Base-by-base conservation (phyloP, 208 protist genomes). In the Eutreptiella sp. region DNA sequence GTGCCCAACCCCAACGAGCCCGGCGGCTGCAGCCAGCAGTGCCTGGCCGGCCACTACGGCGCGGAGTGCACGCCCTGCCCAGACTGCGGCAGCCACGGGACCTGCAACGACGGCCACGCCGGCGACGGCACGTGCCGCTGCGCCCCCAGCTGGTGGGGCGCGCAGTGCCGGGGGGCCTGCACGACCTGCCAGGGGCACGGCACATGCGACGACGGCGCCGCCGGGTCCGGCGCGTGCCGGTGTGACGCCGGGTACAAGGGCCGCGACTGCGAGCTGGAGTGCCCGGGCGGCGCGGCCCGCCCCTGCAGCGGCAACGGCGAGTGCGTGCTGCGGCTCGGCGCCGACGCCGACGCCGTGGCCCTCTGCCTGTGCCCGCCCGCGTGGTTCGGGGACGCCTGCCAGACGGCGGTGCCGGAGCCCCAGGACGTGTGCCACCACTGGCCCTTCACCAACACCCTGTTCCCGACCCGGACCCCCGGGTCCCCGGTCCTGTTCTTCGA, bases 81-180 rank as follows among this genome's bases (percentile, higher is more conserved):
- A 7, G 46, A 45, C 4, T 64, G 58, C 53, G 45, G 29, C 43
- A 62, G 42, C n/a, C 7, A 50, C 4, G 58, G 58, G 7, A 62
- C 4, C 24, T 64, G 58, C 23, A 31, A 24, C 11, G 58, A 64
- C 9, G 58, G 58, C 19, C 58, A 47, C 21, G 11, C 24, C 58
- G 58, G 29, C 0, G 64, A 75, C 26, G 77, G 66, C 0, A 33
- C 31, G 3, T 83, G 74, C 31, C 32, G 4, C 2, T 83, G 70
- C 39, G 36, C n/a, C 7, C 11, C 50, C 14, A 33, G 28, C 11
- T 57, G 14, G 11, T 57, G n/a, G 31, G 50, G 50, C 21, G 50
- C 14, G 23, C 21, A 14, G 21, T 57, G 50, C 36, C 14, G 9
- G 11, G 28, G 16, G 14, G 32, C 16, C 14, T 62, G 54, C 53